Evolutionary conservation across 2,329 filamentous ascomycete genomes (phyloP).

Genomic region (Cytospora leucostoma): DNA sequence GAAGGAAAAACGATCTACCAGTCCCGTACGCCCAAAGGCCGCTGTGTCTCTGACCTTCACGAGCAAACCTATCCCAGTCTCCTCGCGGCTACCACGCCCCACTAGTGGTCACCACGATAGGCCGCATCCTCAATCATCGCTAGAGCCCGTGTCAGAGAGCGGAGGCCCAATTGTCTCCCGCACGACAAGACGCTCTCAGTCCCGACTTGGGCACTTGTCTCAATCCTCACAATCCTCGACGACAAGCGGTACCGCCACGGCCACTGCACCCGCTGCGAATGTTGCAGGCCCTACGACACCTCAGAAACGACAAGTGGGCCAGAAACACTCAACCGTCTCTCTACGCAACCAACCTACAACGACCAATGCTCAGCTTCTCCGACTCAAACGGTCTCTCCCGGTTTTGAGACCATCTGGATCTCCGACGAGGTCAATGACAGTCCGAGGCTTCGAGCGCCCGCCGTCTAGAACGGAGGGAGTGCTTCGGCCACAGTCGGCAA

Average conservation of each 20-base stretch:
- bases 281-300: conserved; percentile 58
- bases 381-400: conserved; percentile 66
- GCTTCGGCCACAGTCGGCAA: conserved; percentile 50
- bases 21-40: conserved; percentile 70
- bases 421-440: conserved; percentile 50
- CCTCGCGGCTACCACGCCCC: conserved; percentile 79
- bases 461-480: conserved; percentile 57
- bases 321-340: conserved; percentile 55
- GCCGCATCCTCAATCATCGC: conserved; percentile 65
- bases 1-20: conserved; percentile 69
- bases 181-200: conserved; percentile 62
- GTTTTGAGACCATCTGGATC: conserved; percentile 56
- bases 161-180: conserved; percentile 67
- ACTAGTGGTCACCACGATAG: conserved; percentile 64
- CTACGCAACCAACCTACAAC: conserved; percentile 64
- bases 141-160: conserved; percentile 93
- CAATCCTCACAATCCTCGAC: conserved; percentile 63
- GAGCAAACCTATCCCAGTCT: conserved; percentile 62
- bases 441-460: conserved; percentile 56
- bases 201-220: conserved; percentile 67
- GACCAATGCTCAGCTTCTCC: conserved; percentile 64
- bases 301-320: conserved; percentile 59
- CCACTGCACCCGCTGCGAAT: conserved; percentile 52
- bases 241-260: conserved; percentile 59
- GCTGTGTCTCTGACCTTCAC: conserved; percentile 90